Base-by-base conservation (phyloP, 108 stramenopile genomes). In the Stephanodiscus triporus region DNA sequence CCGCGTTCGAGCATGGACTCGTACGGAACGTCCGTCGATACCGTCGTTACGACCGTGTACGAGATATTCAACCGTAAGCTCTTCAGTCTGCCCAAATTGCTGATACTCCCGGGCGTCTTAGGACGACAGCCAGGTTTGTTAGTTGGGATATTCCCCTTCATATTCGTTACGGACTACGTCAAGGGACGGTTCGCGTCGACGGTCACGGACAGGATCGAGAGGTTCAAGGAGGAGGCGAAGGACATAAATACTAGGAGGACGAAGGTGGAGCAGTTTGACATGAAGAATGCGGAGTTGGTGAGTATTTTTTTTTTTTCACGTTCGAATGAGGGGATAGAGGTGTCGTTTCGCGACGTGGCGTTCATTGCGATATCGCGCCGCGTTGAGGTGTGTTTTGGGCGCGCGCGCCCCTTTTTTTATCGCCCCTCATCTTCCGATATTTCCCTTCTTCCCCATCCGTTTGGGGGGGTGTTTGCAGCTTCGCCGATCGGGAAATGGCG, bases 231-330 rank as follows among this genome's bases (percentile, higher is more conserved):
- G 69, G 91, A 95, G 62, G 83, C 81, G 11, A 83, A 83, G 66
- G 88, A 85, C 70, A 7, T 85, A 11, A 78, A 78, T 23, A 77
- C 84, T 0, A 62, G 92, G 5, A 66, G 94, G 62, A 77, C 82
- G 22, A 95, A 95, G 80, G 90, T 95, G 3, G 94, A 95, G 84
- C 71, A 87, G 27, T 95, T 88, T 63, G 94, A 95, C 74, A 82
- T 93, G 71, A 95, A 95, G 78, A 91, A 95, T 72, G 89, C 94
- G 1, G 94, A 93, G 50, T 76, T 95, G 40, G 72, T 95, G 17
- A 89, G 88, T 32, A 17, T 11, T 1, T 8, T 17, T 54, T 20
- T n/a, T n/a, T n/a, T n/a, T n/a, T n/a, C n/a, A n/a, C n/a, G n/a
- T n/a, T n/a, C n/a, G n/a, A n/a, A n/a, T n/a, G n/a, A n/a, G n/a